phyloP scores from a whole-genome alignment of 345 rosid species.

The Dovyalis caffra region DNA sequence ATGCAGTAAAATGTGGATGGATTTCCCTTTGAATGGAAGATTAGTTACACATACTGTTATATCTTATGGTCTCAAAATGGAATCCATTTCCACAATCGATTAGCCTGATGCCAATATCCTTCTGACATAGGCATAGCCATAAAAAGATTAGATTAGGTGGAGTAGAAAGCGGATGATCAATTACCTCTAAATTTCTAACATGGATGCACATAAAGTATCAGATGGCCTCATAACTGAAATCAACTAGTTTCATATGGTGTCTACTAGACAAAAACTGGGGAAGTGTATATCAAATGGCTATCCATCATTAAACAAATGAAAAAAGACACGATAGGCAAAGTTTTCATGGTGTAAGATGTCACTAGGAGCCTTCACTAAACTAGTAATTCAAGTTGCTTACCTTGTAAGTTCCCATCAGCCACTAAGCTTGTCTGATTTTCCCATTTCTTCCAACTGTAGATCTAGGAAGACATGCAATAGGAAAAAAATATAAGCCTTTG shows the following conservation, averaged over 20 bases:
- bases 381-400: constrained; percentile 27
- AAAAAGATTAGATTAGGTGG: too few species aligned
- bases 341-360: not conserved
- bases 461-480: constrained; percentile 36
- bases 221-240: not conserved
- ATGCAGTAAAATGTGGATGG: too few species aligned
- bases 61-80: too few species aligned
- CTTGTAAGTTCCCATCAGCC: constrained; percentile 58
- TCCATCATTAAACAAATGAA: too few species aligned
- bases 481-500: constrained; percentile 1
- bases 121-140: too few species aligned
- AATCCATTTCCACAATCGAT: too few species aligned
- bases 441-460: constrained; percentile 95
- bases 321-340: not conserved
- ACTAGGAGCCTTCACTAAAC: not conserved
- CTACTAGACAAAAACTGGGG: too few species aligned
- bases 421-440: constrained; percentile 56
- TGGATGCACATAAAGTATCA: not conserved
- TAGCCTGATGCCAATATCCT: too few species aligned
- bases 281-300: too few species aligned
- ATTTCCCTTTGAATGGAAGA: too few species aligned
- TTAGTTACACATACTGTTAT: too few species aligned
- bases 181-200: not conserved
- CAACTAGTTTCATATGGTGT: not conserved
- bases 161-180: too few species aligned